Evolutionary conservation across 345 rosid genomes (phyloP), one percentile per base, ranked within the genome.

Genomic region (Camelina neglecta): DNA sequence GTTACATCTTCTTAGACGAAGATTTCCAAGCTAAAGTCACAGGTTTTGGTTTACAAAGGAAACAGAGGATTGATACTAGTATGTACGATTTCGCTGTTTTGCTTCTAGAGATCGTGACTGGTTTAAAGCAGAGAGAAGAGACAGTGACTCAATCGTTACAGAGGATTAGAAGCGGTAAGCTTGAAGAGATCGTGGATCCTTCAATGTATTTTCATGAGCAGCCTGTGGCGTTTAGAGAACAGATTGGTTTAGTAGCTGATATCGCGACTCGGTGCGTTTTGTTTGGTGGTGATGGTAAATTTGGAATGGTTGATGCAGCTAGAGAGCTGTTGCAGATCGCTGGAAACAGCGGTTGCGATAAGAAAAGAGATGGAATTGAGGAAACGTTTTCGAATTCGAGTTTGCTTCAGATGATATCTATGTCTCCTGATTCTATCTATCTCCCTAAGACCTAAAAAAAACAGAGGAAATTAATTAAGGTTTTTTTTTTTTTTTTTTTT

Each of bases 371-470:
- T 50, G 86, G 83, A 9, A 77, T 89, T 45, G 90, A 93, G 61
- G 96, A 93, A 77, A 93, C 96, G n/a, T 90, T 90, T 57, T 90
- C 93, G 5, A 93, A 89, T 81, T 93, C 93, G 42, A 90, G 93
- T 73, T 84, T 93, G 44, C 93, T 93, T 66, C 97, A 93, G 71
- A 90, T 93, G 98, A 86, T 88, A 29, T 93, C 96, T 12, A 84
- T 85, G 95, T 93, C 97, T 68, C 98, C 93, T 67, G 98, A 89
- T 65, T 93, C 93, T 3, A 80, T 85, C 18, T 57, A 67, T 78
- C 65, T 73, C 33, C 77, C 65, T 51, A 73, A 78, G 26, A 78
- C 81, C 2, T 72, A 33, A 44, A 21, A 21, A 21, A 38, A 54
- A 42, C 36, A 64, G 49, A 44, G 58, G n/a, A 44, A 38, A 0